Evolutionary conservation across 2,329 filamentous ascomycete genomes (phyloP), one percentile per base, ranked within the genome.

Genomic region (Monilinia laxa): DNA sequence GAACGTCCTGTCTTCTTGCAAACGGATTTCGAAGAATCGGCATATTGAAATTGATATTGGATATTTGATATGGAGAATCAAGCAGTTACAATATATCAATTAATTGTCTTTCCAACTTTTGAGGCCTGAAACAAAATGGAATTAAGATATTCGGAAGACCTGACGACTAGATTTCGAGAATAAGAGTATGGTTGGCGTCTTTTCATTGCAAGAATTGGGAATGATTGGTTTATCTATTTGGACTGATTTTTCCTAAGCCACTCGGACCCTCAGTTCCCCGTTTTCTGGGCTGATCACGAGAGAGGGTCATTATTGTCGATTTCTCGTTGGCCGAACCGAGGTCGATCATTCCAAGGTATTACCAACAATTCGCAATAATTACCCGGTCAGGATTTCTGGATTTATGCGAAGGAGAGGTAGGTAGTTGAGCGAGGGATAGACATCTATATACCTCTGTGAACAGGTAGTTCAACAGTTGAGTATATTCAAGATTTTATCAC

Each of bases 21-120:
- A 92, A 90, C 40, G 89, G 87, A 77, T 92, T 92, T 72, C 90
- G 87, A 60, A 65, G 40, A 55, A 52, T 65, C n/a, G 55, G 51
- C 40, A 56, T 62, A 18, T 62, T 66, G 38, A 23, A 35, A 4
- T 35, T 35, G 31, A 45, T 16, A 31, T 45, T 53, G 20, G 31
- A 18, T 25, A 20, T 52, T 53, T n/a, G 12, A 23, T 12, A 60
- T 20, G 7, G 23, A 47, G 45, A 40, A 11, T 25, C 2, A 53
- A 38, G 49, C 56, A 47, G 53, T 66, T 54, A 66, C 35, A 47
- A 47, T 23, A 66, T 62, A 54, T 25, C 12, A 53, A 65, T 65
- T 38, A 62, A 53, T 65, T 38, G 56, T 62, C 51, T 62, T 59
- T 60, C 4, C 20, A 65, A 45, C 35, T 49, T 51, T n/a, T 45